Base-by-base conservation (phyloP, 805 yeast genomes). In the Lachancea sp. region DNA sequence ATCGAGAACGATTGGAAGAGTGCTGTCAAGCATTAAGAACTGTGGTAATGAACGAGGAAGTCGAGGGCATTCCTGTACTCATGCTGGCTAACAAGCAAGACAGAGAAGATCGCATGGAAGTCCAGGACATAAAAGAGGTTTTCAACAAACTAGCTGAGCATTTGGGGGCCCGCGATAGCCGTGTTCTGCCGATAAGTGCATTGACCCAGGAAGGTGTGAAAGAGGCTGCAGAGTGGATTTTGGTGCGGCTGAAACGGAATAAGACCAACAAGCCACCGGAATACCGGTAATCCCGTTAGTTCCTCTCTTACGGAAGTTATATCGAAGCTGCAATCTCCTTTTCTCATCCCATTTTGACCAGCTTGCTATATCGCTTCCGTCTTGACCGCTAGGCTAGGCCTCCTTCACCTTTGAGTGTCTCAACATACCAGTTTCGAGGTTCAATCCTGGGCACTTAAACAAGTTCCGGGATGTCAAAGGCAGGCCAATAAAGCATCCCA, bases 81-180 rank as follows among this genome's bases (percentile, higher is more conserved):
- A 91, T 91, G 96, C 72, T 91, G 58, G 98, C 97, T 7, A 91
- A 93, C 63, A 93, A 93, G 62, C 96, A 90, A 68, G 98, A 93
- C 59, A 62, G 80, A 30, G 79, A 77, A 45, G 81, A 78, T 40
- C 75, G 81, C 47, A 65, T 85, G 64, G 91, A 84, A 59, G 81
- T 85, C 16, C 85, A 80, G 53, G 84, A 85, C 65, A 75, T 93
- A 59, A 82, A 91, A 71, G 77, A 93, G 74, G 68, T 91, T 53
- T 76, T 91, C 73, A 79, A 93, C 70, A 73, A 82, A 60, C 77
- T 85, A 57, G 85, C 96, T 42, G 82, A 85, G 71, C 79, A 82
- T 57, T 67, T 91, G 57, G 84, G 85, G 57, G 99, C 98, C 0
- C 77, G 96, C 34, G 99, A 91, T 61, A 80, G 89, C 51, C 75